Percentiles rank a stretch among this genome's conserved stretches.
Conservation (phyloP, 164 flowering plant genomes). For the Aristolochia californica region DNA sequence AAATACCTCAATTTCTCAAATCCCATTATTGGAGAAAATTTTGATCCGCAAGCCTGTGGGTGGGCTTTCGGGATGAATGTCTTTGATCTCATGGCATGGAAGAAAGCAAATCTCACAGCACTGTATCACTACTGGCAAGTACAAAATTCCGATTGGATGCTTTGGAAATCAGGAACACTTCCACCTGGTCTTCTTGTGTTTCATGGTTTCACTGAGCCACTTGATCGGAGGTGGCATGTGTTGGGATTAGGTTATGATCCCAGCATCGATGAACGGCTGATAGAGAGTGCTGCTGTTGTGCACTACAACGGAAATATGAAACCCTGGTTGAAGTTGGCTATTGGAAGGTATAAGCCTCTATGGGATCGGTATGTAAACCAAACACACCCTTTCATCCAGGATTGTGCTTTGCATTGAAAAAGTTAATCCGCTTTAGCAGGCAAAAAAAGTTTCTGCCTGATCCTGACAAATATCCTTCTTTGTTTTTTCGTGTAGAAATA, state of each 20-base stretch:
- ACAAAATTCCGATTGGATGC: conserved; percentile 46
- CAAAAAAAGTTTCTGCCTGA: conserved; percentile 4
- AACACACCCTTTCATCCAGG: conserved; percentile 41
- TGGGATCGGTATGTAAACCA: conserved; percentile 64
- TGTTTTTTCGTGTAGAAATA: conserved; percentile 4
- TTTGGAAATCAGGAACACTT: conserved; percentile 78
- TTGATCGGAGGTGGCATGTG: conserved; percentile 90
- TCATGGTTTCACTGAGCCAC: conserved; percentile 82
- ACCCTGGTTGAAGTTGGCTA: conserved; percentile 71
- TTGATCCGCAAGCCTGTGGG: conserved; percentile 82
- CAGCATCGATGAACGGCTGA: conserved; percentile 59
- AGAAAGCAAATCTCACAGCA: conserved; percentile 56
- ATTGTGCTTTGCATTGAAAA: conserved; percentile 40
- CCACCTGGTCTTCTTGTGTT: conserved; percentile 70
- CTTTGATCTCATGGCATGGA: conserved; percentile 76
- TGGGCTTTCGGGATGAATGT: conserved; percentile 94
- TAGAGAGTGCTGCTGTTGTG: conserved; percentile 70
- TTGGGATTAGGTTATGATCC: conserved; percentile 67
- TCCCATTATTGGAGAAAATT: conserved; percentile 54
- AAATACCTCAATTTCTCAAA: conserved; percentile 78
- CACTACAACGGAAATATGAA: conserved; percentile 84
- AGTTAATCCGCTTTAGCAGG: not conserved
- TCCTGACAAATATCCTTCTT: conserved; percentile 1
- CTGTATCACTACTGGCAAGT: conserved; percentile 74
- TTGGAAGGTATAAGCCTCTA: conserved; percentile 53